phyloP scores from a whole-genome alignment of 768 basidiomycete species.

The Saitozyma sp. region DNA sequence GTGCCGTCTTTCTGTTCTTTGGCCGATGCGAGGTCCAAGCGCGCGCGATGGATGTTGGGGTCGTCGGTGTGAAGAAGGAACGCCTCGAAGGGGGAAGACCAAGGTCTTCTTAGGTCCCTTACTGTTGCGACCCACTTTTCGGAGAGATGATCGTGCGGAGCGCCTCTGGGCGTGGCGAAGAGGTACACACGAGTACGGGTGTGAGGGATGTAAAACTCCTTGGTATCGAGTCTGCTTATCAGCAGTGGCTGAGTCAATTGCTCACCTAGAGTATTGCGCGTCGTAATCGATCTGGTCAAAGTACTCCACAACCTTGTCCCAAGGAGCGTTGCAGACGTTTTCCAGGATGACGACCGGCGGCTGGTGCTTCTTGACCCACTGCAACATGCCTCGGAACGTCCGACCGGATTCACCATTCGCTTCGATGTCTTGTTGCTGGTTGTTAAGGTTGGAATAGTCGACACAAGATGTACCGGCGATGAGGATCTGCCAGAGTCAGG shows the following conservation, averaged over 20 bases:
- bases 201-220: constrained; percentile 90
- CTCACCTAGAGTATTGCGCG: constrained; percentile 68
- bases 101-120: constrained; percentile 69
- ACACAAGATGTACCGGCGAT: constrained; percentile 95
- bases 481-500: constrained; percentile 29
- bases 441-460: constrained; percentile 95
- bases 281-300: constrained; percentile 76
- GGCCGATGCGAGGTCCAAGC: constrained; percentile 67
- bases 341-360: constrained; percentile 92
- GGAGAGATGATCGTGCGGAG: constrained; percentile 62
- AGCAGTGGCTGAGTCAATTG: constrained; percentile 41
- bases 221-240: constrained; percentile 53
- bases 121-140: constrained; percentile 65
- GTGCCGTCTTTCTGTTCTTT: constrained; percentile 54
- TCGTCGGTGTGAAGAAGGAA: constrained; percentile 91
- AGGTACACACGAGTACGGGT: constrained; percentile 74
- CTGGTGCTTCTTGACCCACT: constrained; percentile 80
- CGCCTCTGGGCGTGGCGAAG: constrained; percentile 35
- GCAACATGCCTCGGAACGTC: constrained; percentile 93
- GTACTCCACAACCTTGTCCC: constrained; percentile 71
- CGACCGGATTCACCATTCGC: constrained; percentile 88
- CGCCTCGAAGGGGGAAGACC: constrained; percentile 84
- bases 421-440: constrained; percentile 83
- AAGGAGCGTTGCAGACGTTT: constrained; percentile 90
- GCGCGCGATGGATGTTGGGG: constrained; percentile 82